phyloP scores from a whole-genome alignment of 2,329 filamentous ascomycete genomes.

The Phaeosphaeria sp. region DNA sequence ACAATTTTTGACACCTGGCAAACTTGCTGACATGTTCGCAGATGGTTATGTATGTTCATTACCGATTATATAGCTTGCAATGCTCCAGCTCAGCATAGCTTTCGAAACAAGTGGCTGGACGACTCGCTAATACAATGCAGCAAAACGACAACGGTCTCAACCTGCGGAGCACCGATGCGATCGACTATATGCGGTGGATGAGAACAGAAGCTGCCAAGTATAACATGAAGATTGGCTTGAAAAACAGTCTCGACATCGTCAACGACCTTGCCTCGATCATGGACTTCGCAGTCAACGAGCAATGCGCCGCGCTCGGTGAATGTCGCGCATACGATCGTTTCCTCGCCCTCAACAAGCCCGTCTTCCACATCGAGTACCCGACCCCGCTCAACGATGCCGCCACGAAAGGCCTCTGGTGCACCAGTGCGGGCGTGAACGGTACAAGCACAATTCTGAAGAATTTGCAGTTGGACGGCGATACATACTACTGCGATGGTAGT shows the following conservation, averaged over 20 bases:
- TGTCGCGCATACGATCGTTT: constrained; percentile 32
- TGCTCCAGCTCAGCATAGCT: no score
- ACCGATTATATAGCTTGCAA: not conserved
- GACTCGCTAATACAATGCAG: constrained; percentile 20
- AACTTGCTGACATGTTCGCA: constrained; percentile 5
- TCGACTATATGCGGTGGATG: constrained; percentile 37
- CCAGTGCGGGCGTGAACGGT: constrained; percentile 57
- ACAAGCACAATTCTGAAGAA: constrained; percentile 72
- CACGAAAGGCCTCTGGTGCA: constrained; percentile 48
- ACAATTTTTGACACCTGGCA: not conserved
- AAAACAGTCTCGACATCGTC: constrained; percentile 40
- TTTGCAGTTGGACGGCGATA: constrained; percentile 66
- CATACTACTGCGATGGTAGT: constrained; percentile 59
- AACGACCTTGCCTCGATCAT: constrained; percentile 22
- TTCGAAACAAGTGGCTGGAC: not conserved
- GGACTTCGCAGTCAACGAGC: constrained; percentile 43
- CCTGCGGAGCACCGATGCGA: constrained; percentile 28
- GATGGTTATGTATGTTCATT: constrained; percentile 29
- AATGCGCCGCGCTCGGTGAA: constrained; percentile 35
- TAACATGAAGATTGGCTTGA: constrained; percentile 36
- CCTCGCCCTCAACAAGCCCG: constrained; percentile 37
- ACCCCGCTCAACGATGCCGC: constrained; percentile 45
- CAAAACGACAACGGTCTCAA: constrained; percentile 41
- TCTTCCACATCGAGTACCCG: constrained; percentile 45
- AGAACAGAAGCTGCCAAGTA: constrained; percentile 28